Evolutionary conservation across 2,329 filamentous ascomycete species (phyloP), one percentile per base, ranked within the genome.

Genomic region (Sporothrix pseudoabietina): DNA sequence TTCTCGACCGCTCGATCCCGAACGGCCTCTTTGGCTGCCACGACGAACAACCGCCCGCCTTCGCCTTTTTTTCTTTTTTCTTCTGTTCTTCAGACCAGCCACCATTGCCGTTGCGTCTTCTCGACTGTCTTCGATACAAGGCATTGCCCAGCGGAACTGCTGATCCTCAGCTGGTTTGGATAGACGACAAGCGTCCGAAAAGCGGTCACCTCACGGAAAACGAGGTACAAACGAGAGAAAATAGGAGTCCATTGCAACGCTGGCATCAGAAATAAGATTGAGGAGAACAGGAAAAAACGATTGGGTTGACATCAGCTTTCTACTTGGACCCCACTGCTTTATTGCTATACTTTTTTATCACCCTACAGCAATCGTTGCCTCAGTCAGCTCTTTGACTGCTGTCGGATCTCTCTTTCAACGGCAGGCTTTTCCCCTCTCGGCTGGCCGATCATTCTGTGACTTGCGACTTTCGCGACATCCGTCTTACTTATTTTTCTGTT

Each of bases 191-290:
- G 32, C 32, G n/a, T 16, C 32, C n/a, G 35, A 59, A 16, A n/a
- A 39, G 26, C 30, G n/a, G 22, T 54, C 52, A 16, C 39, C 69
- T 16, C n/a, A 61, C 30, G 16, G 52, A 32, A 59, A 59, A 30
- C 61, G 61, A 26, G n/a, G n/a, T 26, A 44, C 59, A 47, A 47
- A 39, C 26, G 14, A 71, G 39, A 30, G 6, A 32, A 49, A 66
- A 59, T 59, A 71, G 69, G 35, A 59, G 54, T 32, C 32, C 52
- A 47, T 41, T 70, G 69, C 52, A 49, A 71, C 69, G 52, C 35
- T 61, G 69, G 54, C n/a, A 59, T 59, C 68, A 44, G 30, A 57
- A 57, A 44, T 66, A 70, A 70, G 19, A 70, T 55, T 55, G 68
- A 70, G 68, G 41, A 68, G 44, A 68, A 52, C n/a, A 49, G 41